These are phyloP conservation scores for Radiomyces spectabilis DNA, from an alignment of 192 early-diverging fungal species.

Conservation along the genomic window DNA sequence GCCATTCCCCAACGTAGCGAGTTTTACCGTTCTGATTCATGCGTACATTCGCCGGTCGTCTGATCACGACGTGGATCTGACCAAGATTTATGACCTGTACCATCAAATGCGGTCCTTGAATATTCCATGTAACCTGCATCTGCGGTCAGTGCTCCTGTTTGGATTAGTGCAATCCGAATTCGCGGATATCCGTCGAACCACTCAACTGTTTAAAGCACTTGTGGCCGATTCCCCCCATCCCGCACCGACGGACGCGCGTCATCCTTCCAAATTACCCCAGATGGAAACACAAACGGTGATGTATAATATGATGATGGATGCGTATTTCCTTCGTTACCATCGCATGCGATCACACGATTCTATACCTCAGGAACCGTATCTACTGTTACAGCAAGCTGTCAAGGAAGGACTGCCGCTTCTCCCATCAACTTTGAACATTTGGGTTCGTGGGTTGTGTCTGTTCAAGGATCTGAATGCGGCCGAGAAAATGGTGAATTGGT, in stretches of 20 bases:
- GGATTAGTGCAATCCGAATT: constrained; percentile 9
- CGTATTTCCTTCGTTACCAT: constrained; percentile 16
- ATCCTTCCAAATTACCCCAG: background rate
- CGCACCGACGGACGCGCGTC: too few relatives aligned
- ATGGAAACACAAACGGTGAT: background rate
- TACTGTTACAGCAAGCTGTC: constrained; percentile 5
- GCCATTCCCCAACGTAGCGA: constrained; percentile 18
- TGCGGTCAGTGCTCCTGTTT: constrained; percentile 15
- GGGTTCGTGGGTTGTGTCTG: constrained; percentile 14
- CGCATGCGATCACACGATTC: too few relatives aligned
- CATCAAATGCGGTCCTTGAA: constrained; percentile 3
- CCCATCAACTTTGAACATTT: constrained; percentile 19
- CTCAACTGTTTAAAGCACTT: constrained; percentile 2
- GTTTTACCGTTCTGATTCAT: constrained; percentile 20
- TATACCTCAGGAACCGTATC: constrained; percentile 7
- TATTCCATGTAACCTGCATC: background rate
- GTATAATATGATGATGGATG: constrained; percentile 25
- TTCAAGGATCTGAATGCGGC: constrained; percentile 15
- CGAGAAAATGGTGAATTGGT: constrained; percentile 7
- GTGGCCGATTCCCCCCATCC: too few relatives aligned
- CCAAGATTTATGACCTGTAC: background rate
- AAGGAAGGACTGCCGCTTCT: background rate
- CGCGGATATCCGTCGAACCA: background rate
- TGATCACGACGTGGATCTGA: background rate
- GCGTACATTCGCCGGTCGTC: constrained; percentile 8